Percentiles rank a stretch among this genome's conserved stretches.
Evolutionary conservation across 306 rosid genomes (phyloP).

Genomic region (Mimosa pudica): DNA sequence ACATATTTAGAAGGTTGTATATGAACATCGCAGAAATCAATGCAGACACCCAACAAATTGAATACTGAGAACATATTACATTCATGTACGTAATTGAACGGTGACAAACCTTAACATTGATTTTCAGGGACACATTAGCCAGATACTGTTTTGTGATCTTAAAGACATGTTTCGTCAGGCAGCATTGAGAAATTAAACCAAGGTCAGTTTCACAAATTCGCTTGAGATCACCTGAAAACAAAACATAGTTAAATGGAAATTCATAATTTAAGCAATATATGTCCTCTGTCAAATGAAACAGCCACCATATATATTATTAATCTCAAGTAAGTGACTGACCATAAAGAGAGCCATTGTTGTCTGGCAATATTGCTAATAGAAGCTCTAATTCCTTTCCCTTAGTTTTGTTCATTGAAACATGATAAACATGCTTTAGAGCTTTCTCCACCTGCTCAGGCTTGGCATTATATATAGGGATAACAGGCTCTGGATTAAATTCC

Average conservation of each 20-base stretch:
- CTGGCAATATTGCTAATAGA: conserved; percentile 82
- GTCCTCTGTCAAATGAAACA: conserved; percentile 14
- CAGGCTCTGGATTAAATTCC: conserved; percentile 85
- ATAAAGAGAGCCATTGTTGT: conserved; percentile 86
- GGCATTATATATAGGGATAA: conserved; percentile 82
- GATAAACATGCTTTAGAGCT: conserved; percentile 84
- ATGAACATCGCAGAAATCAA: too few relatives aligned
- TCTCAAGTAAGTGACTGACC: conserved; percentile 45
- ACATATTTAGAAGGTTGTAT: conserved; percentile 2
- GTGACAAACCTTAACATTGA: conserved; percentile 80
- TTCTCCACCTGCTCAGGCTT: conserved; percentile 92
- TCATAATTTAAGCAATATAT: conserved; percentile 9
- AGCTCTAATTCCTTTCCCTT: conserved; percentile 92
- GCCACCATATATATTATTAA: neutral
- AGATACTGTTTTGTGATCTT: conserved; percentile 86
- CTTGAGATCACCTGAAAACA: conserved; percentile 82
- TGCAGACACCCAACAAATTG: conserved; percentile 2
- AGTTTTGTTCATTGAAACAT: conserved; percentile 74
- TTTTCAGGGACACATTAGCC: conserved; percentile 91
- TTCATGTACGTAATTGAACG: conserved; percentile 20
- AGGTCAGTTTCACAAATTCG: conserved; percentile 94
- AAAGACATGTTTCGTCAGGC: conserved; percentile 91
- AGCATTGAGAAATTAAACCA: conserved; percentile 87
- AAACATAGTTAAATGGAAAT: conserved; percentile 7
- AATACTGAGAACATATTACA: neutral